Conservation (phyloP, 495 filamentous ascomycete species). For the Penicillium roqueforti region DNA sequence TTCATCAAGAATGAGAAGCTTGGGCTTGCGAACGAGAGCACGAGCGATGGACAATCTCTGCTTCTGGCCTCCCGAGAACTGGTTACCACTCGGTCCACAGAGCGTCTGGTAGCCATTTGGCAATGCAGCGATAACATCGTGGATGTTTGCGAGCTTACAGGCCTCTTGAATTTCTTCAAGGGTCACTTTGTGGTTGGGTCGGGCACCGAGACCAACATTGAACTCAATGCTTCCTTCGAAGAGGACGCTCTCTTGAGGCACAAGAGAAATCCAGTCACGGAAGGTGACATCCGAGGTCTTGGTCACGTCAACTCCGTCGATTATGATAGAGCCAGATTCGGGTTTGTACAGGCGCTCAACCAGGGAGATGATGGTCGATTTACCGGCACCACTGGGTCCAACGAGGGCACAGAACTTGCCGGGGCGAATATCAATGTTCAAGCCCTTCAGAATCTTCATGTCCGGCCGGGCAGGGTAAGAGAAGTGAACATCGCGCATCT, state of each 20-base stretch:
- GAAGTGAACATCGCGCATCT: constrained; percentile 52
- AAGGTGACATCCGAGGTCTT: constrained; percentile 31
- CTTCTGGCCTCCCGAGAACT: constrained; percentile 72
- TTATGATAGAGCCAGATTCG: constrained; percentile 34
- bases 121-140: constrained; percentile 51
- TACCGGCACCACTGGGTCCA: constrained; percentile 55
- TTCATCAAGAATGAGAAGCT: constrained; percentile 72
- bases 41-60: constrained; percentile 73
- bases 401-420: constrained; percentile 56
- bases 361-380: constrained; percentile 54
- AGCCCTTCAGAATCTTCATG: constrained; percentile 45
- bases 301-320: constrained; percentile 44
- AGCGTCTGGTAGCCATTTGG: constrained; percentile 62
- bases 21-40: constrained; percentile 67
- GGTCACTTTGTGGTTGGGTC: constrained; percentile 36
- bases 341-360: constrained; percentile 55
- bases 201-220: constrained; percentile 51
- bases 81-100: constrained; percentile 58
- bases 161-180: constrained; percentile 52
- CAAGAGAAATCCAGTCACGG: constrained; percentile 49
- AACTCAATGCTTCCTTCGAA: constrained; percentile 53
- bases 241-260: constrained; percentile 52
- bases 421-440: constrained; percentile 49
- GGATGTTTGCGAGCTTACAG: constrained; percentile 55
- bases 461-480: constrained; percentile 55